These are phyloP conservation scores for Barbatosphaeria neglecta DNA, from an alignment of 495 filamentous ascomycete genomes.

Conservation along the genomic window DNA sequence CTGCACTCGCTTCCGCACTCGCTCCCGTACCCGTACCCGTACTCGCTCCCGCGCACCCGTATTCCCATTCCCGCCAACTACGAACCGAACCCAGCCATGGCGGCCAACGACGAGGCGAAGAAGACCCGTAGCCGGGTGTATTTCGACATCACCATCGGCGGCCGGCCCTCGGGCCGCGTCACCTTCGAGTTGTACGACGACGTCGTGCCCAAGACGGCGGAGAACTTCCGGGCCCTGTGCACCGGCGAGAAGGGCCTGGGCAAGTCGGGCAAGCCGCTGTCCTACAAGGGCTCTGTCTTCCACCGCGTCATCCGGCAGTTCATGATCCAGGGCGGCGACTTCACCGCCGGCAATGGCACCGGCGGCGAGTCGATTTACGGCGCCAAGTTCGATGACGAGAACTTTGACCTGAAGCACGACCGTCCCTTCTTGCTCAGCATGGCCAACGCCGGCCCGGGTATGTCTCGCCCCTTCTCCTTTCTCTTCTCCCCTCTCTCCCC, in stretches of 20 bases:
- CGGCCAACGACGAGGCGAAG: conserved; percentile 22
- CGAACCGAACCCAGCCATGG: conserved; percentile 13
- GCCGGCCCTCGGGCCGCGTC: conserved; percentile 59
- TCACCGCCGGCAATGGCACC: conserved; percentile 87
- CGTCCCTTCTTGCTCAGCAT: conserved; percentile 91
- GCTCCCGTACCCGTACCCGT: too few species aligned
- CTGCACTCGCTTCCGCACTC: too few species aligned
- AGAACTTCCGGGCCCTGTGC: conserved; percentile 94
- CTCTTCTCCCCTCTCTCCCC: too few species aligned
- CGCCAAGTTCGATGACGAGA: conserved; percentile 96
- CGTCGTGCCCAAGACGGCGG: conserved; percentile 85
- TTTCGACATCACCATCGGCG: conserved; percentile 78
- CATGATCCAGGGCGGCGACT: conserved; percentile 99
- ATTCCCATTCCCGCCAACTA: too few species aligned
- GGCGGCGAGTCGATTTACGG: conserved; percentile 98
- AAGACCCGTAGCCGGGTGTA: conserved; percentile 59
- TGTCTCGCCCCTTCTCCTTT: conserved; percentile 17
- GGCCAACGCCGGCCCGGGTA: conserved; percentile 95
- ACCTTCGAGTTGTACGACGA: conserved; percentile 80
- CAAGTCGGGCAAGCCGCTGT: conserved; percentile 72
- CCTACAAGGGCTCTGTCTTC: conserved; percentile 85
- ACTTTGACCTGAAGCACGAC: conserved; percentile 86
- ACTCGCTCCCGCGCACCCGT: too few species aligned
- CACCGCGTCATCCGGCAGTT: conserved; percentile 96
- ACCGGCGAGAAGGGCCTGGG: conserved; percentile 81